Evolutionary conservation across 1,284 basidiomycete species (phyloP), one percentile per base, ranked within the genome.

Genomic region (Spongispora temasekensis): DNA sequence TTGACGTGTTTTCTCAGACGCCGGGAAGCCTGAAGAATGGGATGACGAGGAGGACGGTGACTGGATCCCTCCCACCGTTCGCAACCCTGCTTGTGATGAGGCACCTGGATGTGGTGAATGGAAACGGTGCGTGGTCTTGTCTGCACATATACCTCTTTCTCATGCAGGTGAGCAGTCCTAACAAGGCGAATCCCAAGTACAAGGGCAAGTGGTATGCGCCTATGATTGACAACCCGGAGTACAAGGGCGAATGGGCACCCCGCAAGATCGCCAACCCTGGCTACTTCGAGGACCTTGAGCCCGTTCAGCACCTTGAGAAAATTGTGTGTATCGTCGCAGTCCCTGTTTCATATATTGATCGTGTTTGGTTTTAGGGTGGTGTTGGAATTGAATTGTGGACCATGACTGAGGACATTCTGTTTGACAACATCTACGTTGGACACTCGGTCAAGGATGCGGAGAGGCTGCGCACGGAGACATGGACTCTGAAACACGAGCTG

Each of bases 1-100:
- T 28, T 71, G 12, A 73, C 12, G 25, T 4, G 34, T 37, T 8
- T 61, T 2, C 28, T 25, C 35, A 86, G 93, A 95, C 67, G 91
- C 95, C 52, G 87, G 90, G 79, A 98, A 98, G 85, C 97, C 97
- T 31, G 97, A 98, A 75, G 97, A 99, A 78, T 99, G 97, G 97
- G 96, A 98, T 73, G 93, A 99, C 68, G 97, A 98, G 77, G 97
- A 99, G 76, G 97, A 99, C 71, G 97, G 97, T 76, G 97, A 98
- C 74, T 99, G 95, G 95, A 86, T 98, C 63, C 86, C 95, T 13
- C 95, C 97, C 30, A 87, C 86, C 62, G 82, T 99, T 60, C 80
- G 86, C 65, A 98, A 98, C 84, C 93, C 95, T 69, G 91, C 90
- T 76, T 98, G 96, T 73, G 83, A 88, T 66, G 90, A 89, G 61